These are phyloP conservation scores for Rhizomucor miehei DNA, from an alignment of 371 early-diverging fungal genomes.

Conservation along the genomic window DNA sequence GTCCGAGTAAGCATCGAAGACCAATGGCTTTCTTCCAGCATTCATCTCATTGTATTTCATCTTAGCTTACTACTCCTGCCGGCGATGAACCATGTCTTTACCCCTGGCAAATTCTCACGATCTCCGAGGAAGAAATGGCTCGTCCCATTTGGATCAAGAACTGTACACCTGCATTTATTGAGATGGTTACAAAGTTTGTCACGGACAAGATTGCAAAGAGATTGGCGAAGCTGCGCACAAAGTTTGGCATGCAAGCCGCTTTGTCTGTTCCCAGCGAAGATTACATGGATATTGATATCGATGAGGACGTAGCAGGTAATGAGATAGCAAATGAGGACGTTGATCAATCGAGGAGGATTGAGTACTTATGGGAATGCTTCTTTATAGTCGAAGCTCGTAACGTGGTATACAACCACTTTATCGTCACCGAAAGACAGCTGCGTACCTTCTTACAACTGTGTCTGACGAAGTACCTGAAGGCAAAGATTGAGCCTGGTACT, in stretches of 20 bases:
- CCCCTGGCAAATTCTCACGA: slow-evolving; percentile 71
- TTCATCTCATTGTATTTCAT: slow-evolving; percentile 2
- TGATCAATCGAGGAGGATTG: neutral
- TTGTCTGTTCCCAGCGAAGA: slow-evolving; percentile 59
- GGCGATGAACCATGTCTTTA: slow-evolving; percentile 43
- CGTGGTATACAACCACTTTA: slow-evolving; percentile 63
- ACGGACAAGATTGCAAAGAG: slow-evolving; percentile 52
- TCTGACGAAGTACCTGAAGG: slow-evolving; percentile 78
- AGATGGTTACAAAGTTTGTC: slow-evolving; percentile 53
- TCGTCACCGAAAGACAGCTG: slow-evolving; percentile 76
- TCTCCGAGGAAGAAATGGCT: slow-evolving; percentile 48
- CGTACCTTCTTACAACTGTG: slow-evolving; percentile 76
- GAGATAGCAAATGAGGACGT: neutral
- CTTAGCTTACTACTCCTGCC: slow-evolving; percentile 29
- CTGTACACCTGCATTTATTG: slow-evolving; percentile 69
- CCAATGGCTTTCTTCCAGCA: neutral
- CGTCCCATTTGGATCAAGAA: slow-evolving; percentile 57
- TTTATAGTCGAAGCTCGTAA: slow-evolving; percentile 39
- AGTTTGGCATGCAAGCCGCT: slow-evolving; percentile 51
- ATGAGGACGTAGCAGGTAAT: slow-evolving; percentile 44
- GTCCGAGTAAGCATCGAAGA: slow-evolving; percentile 24
- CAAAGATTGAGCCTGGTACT: slow-evolving; percentile 89
- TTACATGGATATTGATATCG: slow-evolving; percentile 63
- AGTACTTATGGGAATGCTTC: neutral
- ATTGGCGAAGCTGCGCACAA: slow-evolving; percentile 44